Conservation (phyloP, 2,329 filamentous ascomycete genomes). For the Didymella pomorum region DNA sequence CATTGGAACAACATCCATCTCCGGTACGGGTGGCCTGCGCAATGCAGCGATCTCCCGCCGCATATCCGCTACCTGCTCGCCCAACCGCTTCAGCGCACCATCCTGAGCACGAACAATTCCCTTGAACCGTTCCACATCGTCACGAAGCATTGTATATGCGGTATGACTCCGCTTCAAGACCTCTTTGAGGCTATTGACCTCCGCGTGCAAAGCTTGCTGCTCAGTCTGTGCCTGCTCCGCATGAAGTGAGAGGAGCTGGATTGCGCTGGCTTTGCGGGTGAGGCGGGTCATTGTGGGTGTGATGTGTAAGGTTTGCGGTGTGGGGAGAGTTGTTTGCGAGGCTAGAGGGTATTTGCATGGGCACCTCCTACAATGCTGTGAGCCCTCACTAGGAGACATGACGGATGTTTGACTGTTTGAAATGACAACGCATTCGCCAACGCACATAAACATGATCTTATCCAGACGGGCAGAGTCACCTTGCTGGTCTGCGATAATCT, state of each 20-base stretch:
- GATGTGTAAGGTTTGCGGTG: neutral
- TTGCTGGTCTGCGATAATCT: too few relatives aligned
- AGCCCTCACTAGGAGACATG: too few relatives aligned
- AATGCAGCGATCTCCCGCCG: neutral
- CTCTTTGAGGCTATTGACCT: neutral
- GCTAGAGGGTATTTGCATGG: neutral
- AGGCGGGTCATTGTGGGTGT: neutral
- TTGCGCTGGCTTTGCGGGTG: constrained; percentile 3
- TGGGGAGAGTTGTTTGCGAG: neutral
- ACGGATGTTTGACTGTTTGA: too few relatives aligned
- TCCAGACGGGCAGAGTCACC: too few relatives aligned
- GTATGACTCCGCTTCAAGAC: constrained; percentile 5
- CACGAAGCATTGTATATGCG: constrained; percentile 4
- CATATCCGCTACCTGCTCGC: neutral
- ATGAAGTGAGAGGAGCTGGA: constrained; percentile 6
- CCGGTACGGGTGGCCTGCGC: neutral
- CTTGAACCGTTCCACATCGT: constrained; percentile 10
- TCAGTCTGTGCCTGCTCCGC: neutral
- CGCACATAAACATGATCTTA: too few relatives aligned
- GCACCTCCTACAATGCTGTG: neutral
- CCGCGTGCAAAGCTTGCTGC: constrained; percentile 2
- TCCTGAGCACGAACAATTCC: neutral
- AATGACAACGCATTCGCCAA: too few relatives aligned
- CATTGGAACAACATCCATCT: neutral
- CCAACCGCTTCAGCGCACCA: neutral